Evolutionary conservation across 2,329 filamentous ascomycete species (phyloP).

Genomic region (Colletotrichum siamense): DNA sequence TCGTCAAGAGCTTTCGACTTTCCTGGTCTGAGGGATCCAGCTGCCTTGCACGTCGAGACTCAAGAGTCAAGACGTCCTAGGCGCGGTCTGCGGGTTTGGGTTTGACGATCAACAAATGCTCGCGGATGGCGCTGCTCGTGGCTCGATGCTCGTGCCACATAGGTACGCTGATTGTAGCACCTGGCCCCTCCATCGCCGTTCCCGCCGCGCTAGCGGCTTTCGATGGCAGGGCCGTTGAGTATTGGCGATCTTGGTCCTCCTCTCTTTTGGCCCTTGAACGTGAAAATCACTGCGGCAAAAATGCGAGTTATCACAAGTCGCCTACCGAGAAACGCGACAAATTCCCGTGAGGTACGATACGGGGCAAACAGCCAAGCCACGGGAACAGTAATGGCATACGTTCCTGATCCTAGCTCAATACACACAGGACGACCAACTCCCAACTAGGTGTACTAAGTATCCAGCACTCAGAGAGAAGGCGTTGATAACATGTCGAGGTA

Average conservation of each 20-base stretch:
- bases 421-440: background rate
- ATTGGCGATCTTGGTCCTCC: background rate
- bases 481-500: background rate
- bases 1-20: background rate
- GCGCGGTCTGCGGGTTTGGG: background rate
- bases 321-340: background rate
- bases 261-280: background rate
- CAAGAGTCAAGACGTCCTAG: background rate
- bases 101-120: background rate
- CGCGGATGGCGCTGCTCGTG: background rate
- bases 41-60: background rate
- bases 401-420: background rate
- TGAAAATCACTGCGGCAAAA: background rate
- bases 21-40: background rate
- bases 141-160: slow-evolving; percentile 3
- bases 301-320: background rate
- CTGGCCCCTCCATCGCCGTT: background rate
- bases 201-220: background rate
- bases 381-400: background rate
- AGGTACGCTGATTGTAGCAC: background rate
- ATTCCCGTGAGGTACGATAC: background rate
- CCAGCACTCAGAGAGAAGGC: background rate
- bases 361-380: background rate
- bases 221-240: slow-evolving; percentile 6
- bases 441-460: background rate